Base-by-base conservation (phyloP, 805 yeast species). In the Pichia kluyveri region DNA sequence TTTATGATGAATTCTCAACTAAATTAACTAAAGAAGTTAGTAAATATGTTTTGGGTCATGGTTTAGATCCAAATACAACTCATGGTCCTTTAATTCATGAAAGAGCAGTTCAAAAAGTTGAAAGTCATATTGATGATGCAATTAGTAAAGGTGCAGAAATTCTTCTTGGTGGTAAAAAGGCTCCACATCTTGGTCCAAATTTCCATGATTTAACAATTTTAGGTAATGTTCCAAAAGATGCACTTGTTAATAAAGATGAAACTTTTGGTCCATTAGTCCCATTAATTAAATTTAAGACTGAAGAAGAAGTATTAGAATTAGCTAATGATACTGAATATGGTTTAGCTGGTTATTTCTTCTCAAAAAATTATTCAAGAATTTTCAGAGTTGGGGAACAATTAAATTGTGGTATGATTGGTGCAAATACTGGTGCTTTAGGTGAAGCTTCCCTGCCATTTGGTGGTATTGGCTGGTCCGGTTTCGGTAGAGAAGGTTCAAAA, bases 231-330 rank as follows among this genome's bases (percentile, higher is more conserved):
- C 76, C 80, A 43, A 61, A 68, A 3, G 71, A 70, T 19, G 84
- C 85, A 79, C 53, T 62, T 40, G 76, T 85, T 34, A 70, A 75
- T 55, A 54, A 63, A n/a, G 89, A 84, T 56, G 95, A 86, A 62
- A 84, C 90, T 2, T 86, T 86, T 62, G 95, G 93, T 2, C 95
- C 95, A 3, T 70, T 86, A 17, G 86, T 86, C 18, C 86, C 88
- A 1, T 64, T 86, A 45, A 75, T 83, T 60, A 76, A 75, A 58
- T 86, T 86, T 60, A 61, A 64, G 39, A 62, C 79, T n/a, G 84
- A 77, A 43, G 82, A 79, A 41, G 86, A 83, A 60, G 90, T 77
- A 5, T 44, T 85, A 9, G 62, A 59, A 45, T 58, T 70, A 48
- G 90, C 93, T 26, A 86, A 86, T 65, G 71, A 71, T 52, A 76